These are phyloP conservation scores for Russula dissimulans DNA, from an alignment of 768 basidiomycete species.

Conservation along the genomic window DNA sequence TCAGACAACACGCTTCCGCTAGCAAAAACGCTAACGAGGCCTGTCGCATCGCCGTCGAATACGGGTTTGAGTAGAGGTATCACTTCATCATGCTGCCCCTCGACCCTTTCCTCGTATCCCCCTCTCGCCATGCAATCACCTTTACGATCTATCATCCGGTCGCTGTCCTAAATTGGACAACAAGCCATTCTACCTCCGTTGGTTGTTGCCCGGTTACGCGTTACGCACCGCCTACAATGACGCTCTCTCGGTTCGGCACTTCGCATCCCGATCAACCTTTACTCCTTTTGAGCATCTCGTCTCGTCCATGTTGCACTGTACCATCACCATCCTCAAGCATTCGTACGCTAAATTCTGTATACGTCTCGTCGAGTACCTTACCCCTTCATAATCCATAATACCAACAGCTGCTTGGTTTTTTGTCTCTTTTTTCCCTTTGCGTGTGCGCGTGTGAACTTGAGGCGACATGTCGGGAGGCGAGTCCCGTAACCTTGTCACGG, in stretches of 20 bases:
- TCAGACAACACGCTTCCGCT: conserved; percentile 53
- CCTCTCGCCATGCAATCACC: not conserved
- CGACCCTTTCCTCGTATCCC: not conserved
- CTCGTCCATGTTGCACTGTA: conserved; percentile 17
- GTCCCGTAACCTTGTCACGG: not conserved
- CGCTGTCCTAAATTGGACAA: not conserved
- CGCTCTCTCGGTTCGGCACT: conserved; percentile 9
- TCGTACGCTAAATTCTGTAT: conserved; percentile 16
- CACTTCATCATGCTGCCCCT: not conserved
- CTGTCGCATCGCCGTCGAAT: conserved; percentile 64
- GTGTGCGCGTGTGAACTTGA: conserved; percentile 6
- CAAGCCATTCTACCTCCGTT: not conserved
- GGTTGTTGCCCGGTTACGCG: conserved; percentile 7
- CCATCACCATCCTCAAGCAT: conserved; percentile 16
- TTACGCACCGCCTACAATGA: conserved; percentile 2
- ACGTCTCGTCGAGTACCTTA: conserved; percentile 8
- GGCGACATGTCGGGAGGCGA: not conserved
- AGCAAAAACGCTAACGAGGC: conserved; percentile 47
- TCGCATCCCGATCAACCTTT: conserved; percentile 12
- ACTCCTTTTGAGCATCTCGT: conserved; percentile 14
- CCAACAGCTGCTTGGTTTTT: not conserved
- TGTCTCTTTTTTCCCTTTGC: not conserved
- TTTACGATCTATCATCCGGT: not conserved
- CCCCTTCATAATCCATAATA: conserved; percentile 11
- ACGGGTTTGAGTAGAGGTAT: conserved; percentile 47